Evolutionary conservation across 768 basidiomycete genomes (phyloP).

Genomic region (Butyriboletus loyo): DNA sequence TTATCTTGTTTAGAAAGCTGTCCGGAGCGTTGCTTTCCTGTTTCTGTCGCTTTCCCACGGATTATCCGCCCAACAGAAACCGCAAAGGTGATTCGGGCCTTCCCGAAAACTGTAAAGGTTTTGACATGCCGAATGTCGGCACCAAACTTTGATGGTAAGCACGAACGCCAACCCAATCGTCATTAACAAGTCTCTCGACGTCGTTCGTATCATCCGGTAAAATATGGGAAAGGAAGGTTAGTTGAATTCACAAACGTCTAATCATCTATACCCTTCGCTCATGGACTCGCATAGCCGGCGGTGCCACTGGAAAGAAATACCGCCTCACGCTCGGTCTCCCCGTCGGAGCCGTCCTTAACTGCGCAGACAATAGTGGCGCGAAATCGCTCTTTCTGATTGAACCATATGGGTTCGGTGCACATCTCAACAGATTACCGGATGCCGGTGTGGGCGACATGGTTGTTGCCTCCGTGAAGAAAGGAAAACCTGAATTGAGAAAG

Average conservation of each 20-base stretch:
- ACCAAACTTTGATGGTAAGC: constrained; percentile 17
- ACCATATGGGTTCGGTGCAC: constrained; percentile 93
- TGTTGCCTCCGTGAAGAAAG: constrained; percentile 98
- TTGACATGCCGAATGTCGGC: constrained; percentile 17
- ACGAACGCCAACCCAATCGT: neutral
- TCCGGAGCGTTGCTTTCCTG: too few species aligned
- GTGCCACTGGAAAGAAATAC: constrained; percentile 91
- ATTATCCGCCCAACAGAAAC: too few species aligned
- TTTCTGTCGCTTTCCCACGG: too few species aligned
- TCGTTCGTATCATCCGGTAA: constrained; percentile 8
- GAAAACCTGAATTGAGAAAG: constrained; percentile 99
- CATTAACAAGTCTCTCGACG: neutral
- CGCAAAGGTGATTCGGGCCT: too few species aligned
- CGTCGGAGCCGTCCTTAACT: constrained; percentile 92
- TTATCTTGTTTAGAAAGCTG: too few species aligned
- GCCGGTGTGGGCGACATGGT: constrained; percentile 95
- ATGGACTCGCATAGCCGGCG: constrained; percentile 31
- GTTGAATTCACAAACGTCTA: neutral
- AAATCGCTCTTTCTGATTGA: constrained; percentile 95
- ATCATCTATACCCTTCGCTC: neutral
- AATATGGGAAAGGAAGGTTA: constrained; percentile 25
- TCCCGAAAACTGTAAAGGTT: constrained; percentile 22
- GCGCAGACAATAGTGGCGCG: constrained; percentile 99
- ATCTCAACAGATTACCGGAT: constrained; percentile 95
- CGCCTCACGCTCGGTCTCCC: constrained; percentile 93